Percentiles rank a stretch among this genome's conserved stretches.
phyloP scores from a whole-genome alignment of 2,329 filamentous ascomycete species.

The Cladosporium sp. region DNA sequence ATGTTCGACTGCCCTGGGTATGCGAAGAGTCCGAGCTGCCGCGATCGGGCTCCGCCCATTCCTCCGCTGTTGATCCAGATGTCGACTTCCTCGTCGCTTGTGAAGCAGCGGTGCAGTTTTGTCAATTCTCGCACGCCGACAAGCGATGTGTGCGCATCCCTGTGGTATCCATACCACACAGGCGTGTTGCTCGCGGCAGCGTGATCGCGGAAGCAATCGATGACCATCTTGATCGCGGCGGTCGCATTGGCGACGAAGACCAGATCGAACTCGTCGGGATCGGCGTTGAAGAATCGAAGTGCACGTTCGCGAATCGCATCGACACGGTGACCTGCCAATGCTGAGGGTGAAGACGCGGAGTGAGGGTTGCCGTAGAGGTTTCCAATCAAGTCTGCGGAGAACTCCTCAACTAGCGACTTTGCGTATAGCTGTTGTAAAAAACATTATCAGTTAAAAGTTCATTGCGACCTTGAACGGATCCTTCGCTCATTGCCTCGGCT shows the following conservation, averaged over 20 bases:
- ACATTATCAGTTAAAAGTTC: slow-evolving; percentile 15
- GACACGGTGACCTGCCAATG: slow-evolving; percentile 51
- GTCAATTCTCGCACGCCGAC: slow-evolving; percentile 34
- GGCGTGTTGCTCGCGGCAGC: slow-evolving; percentile 40
- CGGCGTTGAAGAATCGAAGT: slow-evolving; percentile 53
- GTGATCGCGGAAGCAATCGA: slow-evolving; percentile 51
- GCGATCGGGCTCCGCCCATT: slow-evolving; percentile 24
- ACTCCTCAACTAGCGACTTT: slow-evolving; percentile 50
- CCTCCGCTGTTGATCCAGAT: slow-evolving; percentile 38
- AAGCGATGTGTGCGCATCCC: slow-evolving; percentile 56
- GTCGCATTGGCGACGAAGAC: slow-evolving; percentile 59
- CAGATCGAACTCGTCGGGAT: slow-evolving; percentile 53
- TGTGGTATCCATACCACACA: slow-evolving; percentile 56
- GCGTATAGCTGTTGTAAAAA: slow-evolving; percentile 43
- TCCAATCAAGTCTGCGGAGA: slow-evolving; percentile 48
- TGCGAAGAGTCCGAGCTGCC: slow-evolving; percentile 32
- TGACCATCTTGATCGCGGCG: slow-evolving; percentile 56
- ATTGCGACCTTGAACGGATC: not conserved
- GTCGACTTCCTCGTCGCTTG: slow-evolving; percentile 35
- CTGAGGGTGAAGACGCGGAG: slow-evolving; percentile 56
- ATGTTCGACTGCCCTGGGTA: slow-evolving; percentile 37
- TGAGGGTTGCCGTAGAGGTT: slow-evolving; percentile 65
- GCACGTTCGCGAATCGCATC: slow-evolving; percentile 50
- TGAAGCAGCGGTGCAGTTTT: slow-evolving; percentile 34
- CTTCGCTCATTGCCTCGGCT: not conserved